Conservation (phyloP, 2,329 filamentous ascomycete species). For the Paraconiothyrium sp. region DNA sequence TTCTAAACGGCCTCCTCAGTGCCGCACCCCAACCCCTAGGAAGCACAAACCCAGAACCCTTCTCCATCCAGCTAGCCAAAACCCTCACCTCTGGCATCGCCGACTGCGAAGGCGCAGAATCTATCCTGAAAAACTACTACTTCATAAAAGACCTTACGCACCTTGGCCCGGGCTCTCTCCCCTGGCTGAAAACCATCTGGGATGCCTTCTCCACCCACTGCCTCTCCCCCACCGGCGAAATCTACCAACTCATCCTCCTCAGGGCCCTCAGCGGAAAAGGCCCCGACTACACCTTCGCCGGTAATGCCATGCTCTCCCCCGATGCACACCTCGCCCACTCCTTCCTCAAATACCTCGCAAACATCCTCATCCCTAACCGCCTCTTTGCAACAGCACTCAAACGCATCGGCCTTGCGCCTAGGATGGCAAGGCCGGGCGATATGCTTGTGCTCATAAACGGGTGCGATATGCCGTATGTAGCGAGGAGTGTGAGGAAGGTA, state of each 20-base stretch:
- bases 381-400: neutral
- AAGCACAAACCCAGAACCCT: neutral
- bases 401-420: constrained; percentile 3
- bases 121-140: neutral
- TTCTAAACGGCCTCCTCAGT: neutral
- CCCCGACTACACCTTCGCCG: neutral
- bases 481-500: neutral
- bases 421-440: neutral
- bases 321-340: neutral
- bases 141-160: neutral
- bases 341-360: constrained; percentile 14
- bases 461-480: constrained; percentile 13
- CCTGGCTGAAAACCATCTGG: constrained; percentile 12
- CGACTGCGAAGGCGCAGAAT: constrained; percentile 2
- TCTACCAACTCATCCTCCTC: constrained; percentile 12
- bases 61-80: neutral
- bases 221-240: constrained; percentile 11
- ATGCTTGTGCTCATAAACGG: constrained; percentile 11
- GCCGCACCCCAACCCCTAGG: neutral
- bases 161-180: constrained; percentile 2
- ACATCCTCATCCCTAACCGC: constrained; percentile 12
- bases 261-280: neutral
- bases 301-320: neutral
- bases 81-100: neutral
- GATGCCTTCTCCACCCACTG: constrained; percentile 7